phyloP scores from a whole-genome alignment of 208 protist species.

The Sergeia podlipaevii region DNA sequence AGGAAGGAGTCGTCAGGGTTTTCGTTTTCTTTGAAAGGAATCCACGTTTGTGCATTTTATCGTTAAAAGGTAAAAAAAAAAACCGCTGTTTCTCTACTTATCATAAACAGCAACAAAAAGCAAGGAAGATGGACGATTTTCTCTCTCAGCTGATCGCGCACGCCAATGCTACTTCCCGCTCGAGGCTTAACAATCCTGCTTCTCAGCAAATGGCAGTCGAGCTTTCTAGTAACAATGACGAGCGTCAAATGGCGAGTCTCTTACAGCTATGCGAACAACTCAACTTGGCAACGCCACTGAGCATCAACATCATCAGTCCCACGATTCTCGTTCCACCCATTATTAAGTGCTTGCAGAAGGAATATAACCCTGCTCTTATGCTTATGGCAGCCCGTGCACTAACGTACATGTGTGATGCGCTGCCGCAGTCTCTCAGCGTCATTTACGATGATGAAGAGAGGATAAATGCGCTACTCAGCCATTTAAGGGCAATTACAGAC shows the following conservation, averaged over 20 bases:
- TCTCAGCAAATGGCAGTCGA: slow-evolving; percentile 22
- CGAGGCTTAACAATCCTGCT: slow-evolving; percentile 21
- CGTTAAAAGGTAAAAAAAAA: too few relatives aligned
- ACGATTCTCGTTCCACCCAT: slow-evolving; percentile 62
- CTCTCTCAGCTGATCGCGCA: slow-evolving; percentile 27
- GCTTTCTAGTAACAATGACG: slow-evolving; percentile 58
- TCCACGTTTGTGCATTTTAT: background rate
- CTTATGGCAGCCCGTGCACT: slow-evolving; percentile 84
- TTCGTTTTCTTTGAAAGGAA: too few relatives aligned
- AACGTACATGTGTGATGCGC: slow-evolving; percentile 88
- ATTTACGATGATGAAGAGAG: slow-evolving; percentile 44
- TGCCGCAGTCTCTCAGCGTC: slow-evolving; percentile 61
- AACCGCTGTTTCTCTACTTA: too few relatives aligned
- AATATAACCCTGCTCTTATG: slow-evolving; percentile 88
- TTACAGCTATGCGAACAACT: slow-evolving; percentile 89
- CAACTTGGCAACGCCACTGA: slow-evolving; percentile 85
- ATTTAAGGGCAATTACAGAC: slow-evolving; percentile 88
- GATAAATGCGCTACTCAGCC: slow-evolving; percentile 67
- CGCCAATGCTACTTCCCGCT: slow-evolving; percentile 5
- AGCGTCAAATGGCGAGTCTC: slow-evolving; percentile 42
- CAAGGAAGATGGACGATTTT: slow-evolving; percentile 28
- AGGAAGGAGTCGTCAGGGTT: background rate
- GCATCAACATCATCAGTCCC: slow-evolving; percentile 59
- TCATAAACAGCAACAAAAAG: slow-evolving; percentile 8
- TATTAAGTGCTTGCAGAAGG: slow-evolving; percentile 60